Evolutionary conservation across 1,139 yeast species (phyloP).

Genomic region (Zygoascus meyerae): DNA sequence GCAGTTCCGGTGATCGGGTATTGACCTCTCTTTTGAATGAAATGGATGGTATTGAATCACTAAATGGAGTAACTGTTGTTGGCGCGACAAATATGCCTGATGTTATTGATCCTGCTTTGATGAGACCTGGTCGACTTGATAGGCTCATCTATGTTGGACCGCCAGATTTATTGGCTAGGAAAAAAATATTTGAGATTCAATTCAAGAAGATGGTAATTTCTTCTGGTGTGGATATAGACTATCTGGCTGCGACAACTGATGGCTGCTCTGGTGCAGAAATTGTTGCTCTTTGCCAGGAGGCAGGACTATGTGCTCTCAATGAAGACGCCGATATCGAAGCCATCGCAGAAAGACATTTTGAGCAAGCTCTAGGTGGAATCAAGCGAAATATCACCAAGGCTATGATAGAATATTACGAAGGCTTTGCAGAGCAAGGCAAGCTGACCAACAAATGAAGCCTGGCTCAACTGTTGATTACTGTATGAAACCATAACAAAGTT

Average conservation of each 20-base stretch:
- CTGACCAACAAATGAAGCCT: too few relatives aligned
- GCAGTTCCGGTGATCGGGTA: conserved; percentile 57
- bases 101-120: conserved; percentile 81
- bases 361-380: conserved; percentile 58
- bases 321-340: conserved; percentile 52
- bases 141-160: conserved; percentile 89
- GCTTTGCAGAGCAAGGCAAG: conserved; percentile 44
- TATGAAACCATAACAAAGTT: too few relatives aligned
- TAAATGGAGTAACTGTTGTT: conserved; percentile 85
- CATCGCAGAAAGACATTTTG: conserved; percentile 64
- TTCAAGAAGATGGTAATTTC: conserved; percentile 49
- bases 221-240: conserved; percentile 41
- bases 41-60: conserved; percentile 92
- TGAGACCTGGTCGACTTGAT: conserved; percentile 92
- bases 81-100: conserved; percentile 97
- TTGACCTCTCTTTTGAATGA: conserved; percentile 85
- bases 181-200: conserved; percentile 66
- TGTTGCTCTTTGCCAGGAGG: conserved; percentile 86
- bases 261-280: conserved; percentile 98
- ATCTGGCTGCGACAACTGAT: conserved; percentile 58
- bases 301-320: conserved; percentile 88
- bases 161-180: conserved; percentile 74
- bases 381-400: conserved; percentile 76
- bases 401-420: conserved; percentile 70
- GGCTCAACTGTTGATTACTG: too few relatives aligned